Conservation (phyloP, 2,329 filamentous ascomycete species). For the Aspergillus fructus region DNA sequence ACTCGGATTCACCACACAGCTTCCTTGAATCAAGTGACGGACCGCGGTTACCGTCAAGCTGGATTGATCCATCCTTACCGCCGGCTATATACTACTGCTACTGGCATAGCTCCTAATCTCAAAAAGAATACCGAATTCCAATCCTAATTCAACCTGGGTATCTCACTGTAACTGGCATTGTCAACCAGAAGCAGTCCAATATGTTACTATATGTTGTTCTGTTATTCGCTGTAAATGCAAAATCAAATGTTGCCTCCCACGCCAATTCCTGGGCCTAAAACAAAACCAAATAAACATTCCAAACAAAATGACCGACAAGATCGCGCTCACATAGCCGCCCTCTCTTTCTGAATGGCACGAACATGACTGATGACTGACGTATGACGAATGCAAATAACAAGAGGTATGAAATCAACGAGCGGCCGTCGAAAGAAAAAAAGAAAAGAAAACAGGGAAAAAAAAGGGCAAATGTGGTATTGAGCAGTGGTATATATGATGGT, state of each 20-base stretch:
- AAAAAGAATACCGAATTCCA: background rate
- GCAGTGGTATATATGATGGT: background rate
- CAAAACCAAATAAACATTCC: background rate
- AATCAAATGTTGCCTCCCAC: slow-evolving; percentile 16
- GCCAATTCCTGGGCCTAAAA: slow-evolving; percentile 6
- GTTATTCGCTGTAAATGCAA: slow-evolving; percentile 23
- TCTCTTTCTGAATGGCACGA: slow-evolving; percentile 12
- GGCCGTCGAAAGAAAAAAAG: background rate
- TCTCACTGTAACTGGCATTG: background rate
- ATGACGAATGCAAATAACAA: background rate
- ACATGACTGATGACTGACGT: slow-evolving; percentile 1
- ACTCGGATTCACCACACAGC: background rate
- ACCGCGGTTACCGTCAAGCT: background rate
- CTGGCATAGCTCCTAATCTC: background rate
- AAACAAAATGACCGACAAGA: slow-evolving; percentile 4
- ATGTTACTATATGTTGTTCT: slow-evolving; percentile 5
- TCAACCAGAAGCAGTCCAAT: background rate
- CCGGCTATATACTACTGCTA: background rate
- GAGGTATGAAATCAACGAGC: background rate
- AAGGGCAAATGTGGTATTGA: background rate
- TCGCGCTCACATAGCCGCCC: slow-evolving; percentile 15
- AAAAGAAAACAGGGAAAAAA: background rate
- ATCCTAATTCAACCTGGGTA: background rate
- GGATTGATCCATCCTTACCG: background rate
- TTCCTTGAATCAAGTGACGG: background rate